Base-by-base conservation (phyloP, 2,329 filamentous ascomycete genomes). In the Colletotrichum sp. region DNA sequence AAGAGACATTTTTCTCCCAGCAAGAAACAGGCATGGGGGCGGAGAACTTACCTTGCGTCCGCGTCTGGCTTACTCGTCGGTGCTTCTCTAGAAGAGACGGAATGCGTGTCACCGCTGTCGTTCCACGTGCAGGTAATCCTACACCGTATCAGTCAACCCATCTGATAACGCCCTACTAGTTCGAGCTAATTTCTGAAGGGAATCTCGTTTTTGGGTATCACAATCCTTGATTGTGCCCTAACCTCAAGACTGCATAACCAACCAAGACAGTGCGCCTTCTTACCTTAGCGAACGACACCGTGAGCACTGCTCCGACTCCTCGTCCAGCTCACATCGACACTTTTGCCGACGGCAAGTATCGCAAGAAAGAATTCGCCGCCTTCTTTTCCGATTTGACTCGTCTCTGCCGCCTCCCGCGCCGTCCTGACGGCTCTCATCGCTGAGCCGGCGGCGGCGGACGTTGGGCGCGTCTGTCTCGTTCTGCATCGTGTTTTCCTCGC, bases 321-420 rank as follows among this genome's bases (percentile, higher is more conserved):
- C 66, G 18, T 77, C 76, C 3, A 76, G 59, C 28, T 77, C 76
- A 21, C 76, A 77, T 18, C 70, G 63, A 48, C 76, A 77, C 55
- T 77, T 77, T 28, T 76, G 73, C 65, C 73, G 76, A 16, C 74
- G 68, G 24, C 76, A 77, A 7, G 76, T 76, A 43, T 77, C 76
- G 24, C 76, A 77, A 6, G 76, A 77, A 14, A 77, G 66, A n/a
- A 77, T 73, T 8, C 76, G 69, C 39, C 76, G 60, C 65, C 70
- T 72, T 12, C 76, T 60, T 61, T 77, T 77, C n/a, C 74, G 63
- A 34, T 59, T 64, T n/a, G 71, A 60, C 32, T 76, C 74, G 36
- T 76, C 71, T 34, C 21, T 64, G 12, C 68, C n/a, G 18, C 70
- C 65, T 12, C 59, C 64, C 12, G 43, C 32, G 7, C 30, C 73